Percentiles rank a stretch among this genome's conserved stretches.
Conservation (phyloP, 1,284 basidiomycete species). For the Pseudozyma thailandica region DNA sequence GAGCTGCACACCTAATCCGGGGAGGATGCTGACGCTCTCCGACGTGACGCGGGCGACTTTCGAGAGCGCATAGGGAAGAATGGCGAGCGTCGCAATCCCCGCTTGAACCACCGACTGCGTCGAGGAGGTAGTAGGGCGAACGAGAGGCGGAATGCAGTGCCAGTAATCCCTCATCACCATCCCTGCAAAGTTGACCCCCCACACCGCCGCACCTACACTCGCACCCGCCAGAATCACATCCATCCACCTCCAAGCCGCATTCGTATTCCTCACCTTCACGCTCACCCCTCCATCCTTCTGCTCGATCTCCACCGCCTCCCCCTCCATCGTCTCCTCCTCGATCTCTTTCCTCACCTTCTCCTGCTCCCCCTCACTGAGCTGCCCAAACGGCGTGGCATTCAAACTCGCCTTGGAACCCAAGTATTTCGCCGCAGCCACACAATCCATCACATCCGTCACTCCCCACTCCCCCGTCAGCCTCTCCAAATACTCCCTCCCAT, state of each 20-base stretch:
- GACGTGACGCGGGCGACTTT: slow-evolving; percentile 23
- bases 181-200: slow-evolving; percentile 5
- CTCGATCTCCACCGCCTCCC: slow-evolving; percentile 11
- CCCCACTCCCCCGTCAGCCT: slow-evolving; percentile 77
- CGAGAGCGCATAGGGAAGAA: slow-evolving; percentile 17
- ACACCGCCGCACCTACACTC: slow-evolving; percentile 4
- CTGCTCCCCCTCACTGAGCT: slow-evolving; percentile 20
- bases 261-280: slow-evolving; percentile 31
- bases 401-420: slow-evolving; percentile 68
- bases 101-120: not conserved
- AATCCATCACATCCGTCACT: slow-evolving; percentile 75
- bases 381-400: slow-evolving; percentile 9
- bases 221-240: slow-evolving; percentile 14
- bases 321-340: not conserved
- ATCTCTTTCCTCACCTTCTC: slow-evolving; percentile 15
- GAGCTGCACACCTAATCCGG: slow-evolving; percentile 57
- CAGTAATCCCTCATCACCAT: slow-evolving; percentile 14
- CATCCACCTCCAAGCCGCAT: slow-evolving; percentile 12
- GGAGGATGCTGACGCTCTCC: slow-evolving; percentile 46
- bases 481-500: slow-evolving; percentile 70
- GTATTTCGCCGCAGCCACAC: slow-evolving; percentile 72
- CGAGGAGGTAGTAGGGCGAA: not conserved
- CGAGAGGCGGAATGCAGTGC: slow-evolving; percentile 22
- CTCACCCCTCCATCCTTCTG: slow-evolving; percentile 23
- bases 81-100: slow-evolving; percentile 1